Evolutionary conservation across 192 early-diverging fungal species (phyloP).

Genomic region (Gamsiella multidivaricata): DNA sequence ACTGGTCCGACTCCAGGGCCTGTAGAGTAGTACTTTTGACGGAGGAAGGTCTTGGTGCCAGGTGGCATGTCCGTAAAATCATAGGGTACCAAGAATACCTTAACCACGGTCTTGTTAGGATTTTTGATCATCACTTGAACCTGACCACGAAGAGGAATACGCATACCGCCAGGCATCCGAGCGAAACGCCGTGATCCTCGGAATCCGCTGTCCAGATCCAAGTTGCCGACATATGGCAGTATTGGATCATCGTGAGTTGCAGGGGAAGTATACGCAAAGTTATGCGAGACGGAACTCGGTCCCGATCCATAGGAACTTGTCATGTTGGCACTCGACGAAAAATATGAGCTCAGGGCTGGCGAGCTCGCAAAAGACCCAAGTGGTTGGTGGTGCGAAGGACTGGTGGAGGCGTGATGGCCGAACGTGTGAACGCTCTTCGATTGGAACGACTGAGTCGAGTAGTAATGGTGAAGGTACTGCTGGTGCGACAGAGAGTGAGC

Average conservation of each 20-base stretch:
- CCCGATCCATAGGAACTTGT: constrained; percentile 8
- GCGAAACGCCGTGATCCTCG: constrained; percentile 53
- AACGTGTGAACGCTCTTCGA: constrained; percentile 11
- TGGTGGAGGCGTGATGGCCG: constrained; percentile 11
- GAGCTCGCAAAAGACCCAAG: constrained; percentile 35
- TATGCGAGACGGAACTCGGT: not conserved
- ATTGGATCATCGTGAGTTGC: constrained; percentile 59
- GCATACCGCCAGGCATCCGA: constrained; percentile 65
- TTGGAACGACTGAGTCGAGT: constrained; percentile 1
- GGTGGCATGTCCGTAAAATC: constrained; percentile 81
- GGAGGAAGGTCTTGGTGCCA: constrained; percentile 78
- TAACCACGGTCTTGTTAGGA: constrained; percentile 78
- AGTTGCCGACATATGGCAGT: constrained; percentile 80
- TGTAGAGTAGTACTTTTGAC: constrained; percentile 79
- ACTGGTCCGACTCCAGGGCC: constrained; percentile 22
- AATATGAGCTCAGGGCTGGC: constrained; percentile 1
- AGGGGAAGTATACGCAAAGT: constrained; percentile 10
- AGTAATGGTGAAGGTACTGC: not conserved
- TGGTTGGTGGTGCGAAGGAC: constrained; percentile 26
- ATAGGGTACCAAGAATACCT: constrained; percentile 83
- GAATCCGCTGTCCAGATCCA: constrained; percentile 69
- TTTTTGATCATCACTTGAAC: constrained; percentile 88
- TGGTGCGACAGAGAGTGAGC: constrained; percentile 23
- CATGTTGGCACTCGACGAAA: constrained; percentile 7
- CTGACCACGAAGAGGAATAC: constrained; percentile 78